phyloP scores from a whole-genome alignment of 768 basidiomycete species.

The Boletellus ananiceps region DNA sequence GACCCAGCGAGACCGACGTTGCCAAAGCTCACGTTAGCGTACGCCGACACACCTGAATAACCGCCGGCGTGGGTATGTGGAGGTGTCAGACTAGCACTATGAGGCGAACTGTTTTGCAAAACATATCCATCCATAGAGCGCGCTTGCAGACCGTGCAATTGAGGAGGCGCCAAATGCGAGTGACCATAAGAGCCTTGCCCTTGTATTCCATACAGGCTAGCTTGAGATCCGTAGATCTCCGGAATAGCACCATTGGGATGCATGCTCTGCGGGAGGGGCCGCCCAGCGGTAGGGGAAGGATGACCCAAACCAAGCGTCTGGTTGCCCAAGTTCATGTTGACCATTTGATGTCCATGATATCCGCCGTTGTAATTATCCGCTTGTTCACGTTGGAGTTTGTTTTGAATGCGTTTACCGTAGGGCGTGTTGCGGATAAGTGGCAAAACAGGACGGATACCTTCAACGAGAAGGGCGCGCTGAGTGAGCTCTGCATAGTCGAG shows the following conservation, averaged over 20 bases:
- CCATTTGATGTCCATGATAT: conserved; percentile 59
- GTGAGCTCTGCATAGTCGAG: conserved; percentile 95
- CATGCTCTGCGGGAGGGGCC: conserved; percentile 53
- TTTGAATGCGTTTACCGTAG: conserved; percentile 98
- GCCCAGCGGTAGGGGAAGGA: conserved; percentile 39
- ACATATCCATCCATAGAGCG: conserved; percentile 81
- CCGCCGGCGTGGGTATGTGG: conserved; percentile 50
- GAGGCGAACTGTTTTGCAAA: conserved; percentile 65
- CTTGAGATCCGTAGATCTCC: conserved; percentile 63
- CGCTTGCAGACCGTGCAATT: conserved; percentile 58
- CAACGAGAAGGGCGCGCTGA: conserved; percentile 89
- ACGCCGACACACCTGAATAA: conserved; percentile 54
- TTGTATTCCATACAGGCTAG: conserved; percentile 57
- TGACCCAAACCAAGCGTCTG: conserved; percentile 48
- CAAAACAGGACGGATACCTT: conserved; percentile 96
- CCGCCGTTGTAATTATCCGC: conserved; percentile 59
- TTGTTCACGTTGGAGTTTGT: conserved; percentile 94
- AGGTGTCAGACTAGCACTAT: conserved; percentile 58
- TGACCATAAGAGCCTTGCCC: conserved; percentile 57
- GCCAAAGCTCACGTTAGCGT: conserved; percentile 51
- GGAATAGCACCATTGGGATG: conserved; percentile 51
- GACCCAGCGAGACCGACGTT: conserved; percentile 45
- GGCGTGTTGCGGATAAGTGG: conserved; percentile 98
- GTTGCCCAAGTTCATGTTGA: conserved; percentile 51
- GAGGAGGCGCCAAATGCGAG: conserved; percentile 44